Evolutionary conservation across 2,329 filamentous ascomycete genomes (phyloP), one percentile per base, ranked within the genome.

Genomic region (Colletotrichum orchidophilum): DNA sequence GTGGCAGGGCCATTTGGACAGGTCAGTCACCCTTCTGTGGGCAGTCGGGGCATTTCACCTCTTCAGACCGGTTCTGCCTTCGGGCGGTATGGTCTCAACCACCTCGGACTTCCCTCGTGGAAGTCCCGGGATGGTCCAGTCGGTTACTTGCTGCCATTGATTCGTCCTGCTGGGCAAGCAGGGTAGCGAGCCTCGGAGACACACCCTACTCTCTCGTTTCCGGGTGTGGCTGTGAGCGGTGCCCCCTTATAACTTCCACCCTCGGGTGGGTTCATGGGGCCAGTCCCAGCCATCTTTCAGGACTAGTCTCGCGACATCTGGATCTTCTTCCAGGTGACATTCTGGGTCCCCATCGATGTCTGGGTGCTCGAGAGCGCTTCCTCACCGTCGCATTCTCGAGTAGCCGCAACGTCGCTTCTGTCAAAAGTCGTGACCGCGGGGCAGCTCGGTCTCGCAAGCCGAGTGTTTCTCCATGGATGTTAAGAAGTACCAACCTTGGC

Each of bases 121-220:
- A 31, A 7, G 42, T 29, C 58, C 15, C 18, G 64, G 58, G 57
- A 31, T 18, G 64, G 49, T 11, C 33, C 64, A 67, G 57, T 50
- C 1, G 57, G 49, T 27, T 55, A 26, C 18, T 54, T 31, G 27
- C 26, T 29, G 33, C 24, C n/a, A 18, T 49, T 27, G 49, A 52
- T 18, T 39, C 60, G 64, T 46, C 13, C 57, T 52, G 63, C 42
- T 62, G 64, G 57, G 57, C 46, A 53, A 33, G 35, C 64, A 53
- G 57, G 50, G 35, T 46, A 63, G 57, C 65, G 52, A 21, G 53
- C 35, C 60, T 63, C 26, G 39, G 58, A 67, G 64, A 35, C 13
- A 24, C 27, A 50, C 63, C 63, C 63, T 50, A 66, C 55, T 50
- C 63, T 66, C 63, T 59, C 57, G 63, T 66, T 61, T 53, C 63